Evolutionary conservation across 1,139 yeast species (phyloP).

Genomic region (Nadsonia starkeyi-henricii): DNA sequence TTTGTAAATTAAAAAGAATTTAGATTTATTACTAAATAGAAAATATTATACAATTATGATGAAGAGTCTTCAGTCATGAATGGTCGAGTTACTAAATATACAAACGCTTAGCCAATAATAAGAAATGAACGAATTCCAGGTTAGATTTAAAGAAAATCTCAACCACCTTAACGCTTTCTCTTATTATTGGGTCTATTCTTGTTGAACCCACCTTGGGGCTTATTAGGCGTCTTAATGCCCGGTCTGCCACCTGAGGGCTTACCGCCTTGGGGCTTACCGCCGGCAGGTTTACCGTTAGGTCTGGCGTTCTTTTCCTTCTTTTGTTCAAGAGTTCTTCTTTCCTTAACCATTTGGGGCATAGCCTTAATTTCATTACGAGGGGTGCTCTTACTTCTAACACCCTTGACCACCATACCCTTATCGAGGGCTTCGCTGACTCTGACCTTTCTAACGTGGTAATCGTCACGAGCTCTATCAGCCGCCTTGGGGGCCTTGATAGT

Average conservation of each 20-base stretch:
- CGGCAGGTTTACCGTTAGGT: background rate
- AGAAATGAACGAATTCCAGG: no score
- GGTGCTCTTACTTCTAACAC: slow-evolving; percentile 23
- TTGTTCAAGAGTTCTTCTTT: background rate
- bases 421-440: slow-evolving; percentile 72
- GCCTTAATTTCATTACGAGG: slow-evolving; percentile 44
- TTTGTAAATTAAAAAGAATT: no score
- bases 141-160: no score
- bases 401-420: slow-evolving; percentile 61
- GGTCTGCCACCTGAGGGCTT: background rate
- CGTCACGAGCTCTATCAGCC: slow-evolving; percentile 83
- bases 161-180: background rate
- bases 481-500: slow-evolving; percentile 67
- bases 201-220: background rate
- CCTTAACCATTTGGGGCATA: slow-evolving; percentile 16
- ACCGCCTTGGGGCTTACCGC: background rate
- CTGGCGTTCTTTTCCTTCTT: background rate
- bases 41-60: no score
- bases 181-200: background rate
- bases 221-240: background rate
- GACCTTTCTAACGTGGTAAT: slow-evolving; percentile 69
- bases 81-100: no score
- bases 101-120: no score
- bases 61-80: no score
- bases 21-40: no score